Evolutionary conservation across 164 flowering plant species (phyloP).

Genomic region (Liriodendron chinense): DNA sequence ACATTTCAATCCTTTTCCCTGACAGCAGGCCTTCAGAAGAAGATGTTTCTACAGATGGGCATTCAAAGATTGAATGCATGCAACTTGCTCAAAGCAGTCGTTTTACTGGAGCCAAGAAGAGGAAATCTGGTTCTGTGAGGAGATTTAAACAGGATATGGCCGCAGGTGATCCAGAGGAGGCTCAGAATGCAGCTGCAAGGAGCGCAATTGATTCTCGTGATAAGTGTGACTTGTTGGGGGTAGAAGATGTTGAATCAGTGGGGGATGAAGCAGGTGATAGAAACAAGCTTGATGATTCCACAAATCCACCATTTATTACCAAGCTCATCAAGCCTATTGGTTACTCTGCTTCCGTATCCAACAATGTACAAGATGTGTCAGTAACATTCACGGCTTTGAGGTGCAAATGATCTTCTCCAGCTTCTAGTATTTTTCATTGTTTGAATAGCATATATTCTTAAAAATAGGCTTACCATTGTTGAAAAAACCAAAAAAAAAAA

Average conservation of each 20-base stretch:
- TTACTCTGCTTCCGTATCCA: constrained; percentile 50
- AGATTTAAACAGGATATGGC: constrained; percentile 60
- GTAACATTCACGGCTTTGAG: constrained; percentile 73
- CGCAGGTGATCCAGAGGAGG: constrained; percentile 17
- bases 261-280: constrained; percentile 25
- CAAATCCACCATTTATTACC: constrained; percentile 33
- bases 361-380: constrained; percentile 56
- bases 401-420: constrained; percentile 31
- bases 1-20: constrained; percentile 28
- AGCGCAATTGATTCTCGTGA: constrained; percentile 14
- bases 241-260: constrained; percentile 23
- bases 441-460: not conserved
- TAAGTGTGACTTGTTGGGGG: constrained; percentile 16
- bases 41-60: constrained; percentile 29
- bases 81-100: constrained; percentile 43
- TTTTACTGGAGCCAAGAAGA: constrained; percentile 64
- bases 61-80: constrained; percentile 20
- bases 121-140: constrained; percentile 82
- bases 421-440: not conserved
- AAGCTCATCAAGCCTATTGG: constrained; percentile 72
- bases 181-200: constrained; percentile 21
- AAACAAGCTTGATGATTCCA: constrained; percentile 27
- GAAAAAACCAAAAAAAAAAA: not conserved
- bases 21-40: constrained; percentile 30
- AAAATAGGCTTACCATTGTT: not conserved